These are phyloP conservation scores for Mycosphaerella sp. DNA, from an alignment of 2,329 filamentous ascomycete species.

Conservation along the genomic window DNA sequence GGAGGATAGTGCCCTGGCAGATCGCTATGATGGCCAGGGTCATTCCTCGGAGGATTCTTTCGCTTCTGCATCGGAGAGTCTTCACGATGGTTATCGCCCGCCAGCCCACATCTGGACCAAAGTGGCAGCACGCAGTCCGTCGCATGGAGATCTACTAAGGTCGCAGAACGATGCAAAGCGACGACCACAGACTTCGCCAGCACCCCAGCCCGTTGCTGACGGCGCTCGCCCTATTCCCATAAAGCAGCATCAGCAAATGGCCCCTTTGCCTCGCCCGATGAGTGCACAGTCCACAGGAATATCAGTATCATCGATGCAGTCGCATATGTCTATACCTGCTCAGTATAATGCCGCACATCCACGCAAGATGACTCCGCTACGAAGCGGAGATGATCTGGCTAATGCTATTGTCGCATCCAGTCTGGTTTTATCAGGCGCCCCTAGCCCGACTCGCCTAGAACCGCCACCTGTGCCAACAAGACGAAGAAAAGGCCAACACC, in stretches of 20 bases:
- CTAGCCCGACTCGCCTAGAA: slow-evolving; percentile 39
- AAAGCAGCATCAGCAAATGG: slow-evolving; percentile 2
- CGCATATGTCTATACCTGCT: slow-evolving; percentile 29
- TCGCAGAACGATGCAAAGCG: slow-evolving; percentile 11
- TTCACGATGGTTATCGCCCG: slow-evolving; percentile 10
- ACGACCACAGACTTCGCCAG: slow-evolving; percentile 16
- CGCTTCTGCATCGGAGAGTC: slow-evolving; percentile 21
- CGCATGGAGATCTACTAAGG: slow-evolving; percentile 15
- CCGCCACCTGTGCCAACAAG: slow-evolving; percentile 34
- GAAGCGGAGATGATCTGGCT: slow-evolving; percentile 60
- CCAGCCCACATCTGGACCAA: slow-evolving; percentile 11
- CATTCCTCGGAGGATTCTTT: slow-evolving; percentile 23
- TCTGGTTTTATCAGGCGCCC: slow-evolving; percentile 52
- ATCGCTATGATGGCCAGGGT: background rate
- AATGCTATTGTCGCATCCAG: slow-evolving; percentile 71
- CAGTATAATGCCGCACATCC: slow-evolving; percentile 33
- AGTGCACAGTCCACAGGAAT: slow-evolving; percentile 18
- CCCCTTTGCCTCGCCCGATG: slow-evolving; percentile 7
- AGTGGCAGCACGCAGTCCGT: slow-evolving; percentile 8
- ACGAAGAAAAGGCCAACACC: slow-evolving; percentile 15
- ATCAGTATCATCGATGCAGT: slow-evolving; percentile 22
- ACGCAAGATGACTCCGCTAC: slow-evolving; percentile 40
- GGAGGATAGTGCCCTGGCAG: background rate
- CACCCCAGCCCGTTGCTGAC: slow-evolving; percentile 12
- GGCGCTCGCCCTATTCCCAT: slow-evolving; percentile 17